Conservation (phyloP, 306 rosid genomes). For the Cucumis melo region DNA sequence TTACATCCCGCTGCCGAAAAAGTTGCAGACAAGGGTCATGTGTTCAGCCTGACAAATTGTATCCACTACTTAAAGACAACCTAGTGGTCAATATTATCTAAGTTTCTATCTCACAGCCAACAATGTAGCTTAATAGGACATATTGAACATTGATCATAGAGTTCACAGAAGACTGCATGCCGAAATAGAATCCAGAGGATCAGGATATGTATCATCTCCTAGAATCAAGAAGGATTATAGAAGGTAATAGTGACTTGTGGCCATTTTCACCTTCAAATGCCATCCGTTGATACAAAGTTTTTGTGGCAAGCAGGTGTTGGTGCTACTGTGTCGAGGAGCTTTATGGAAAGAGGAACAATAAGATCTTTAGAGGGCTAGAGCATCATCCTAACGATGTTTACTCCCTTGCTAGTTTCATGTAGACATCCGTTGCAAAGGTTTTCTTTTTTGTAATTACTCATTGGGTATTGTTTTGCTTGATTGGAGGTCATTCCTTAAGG, state of each 20-base stretch:
- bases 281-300: background rate
- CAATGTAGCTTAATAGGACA: background rate
- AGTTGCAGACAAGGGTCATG: background rate
- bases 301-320: no score
- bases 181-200: background rate
- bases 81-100: background rate
- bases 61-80: background rate
- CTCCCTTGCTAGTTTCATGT: no score
- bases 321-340: no score
- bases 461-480: no score
- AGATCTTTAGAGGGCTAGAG: no score
- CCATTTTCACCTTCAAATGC: background rate
- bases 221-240: background rate
- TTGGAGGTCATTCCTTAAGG: no score
- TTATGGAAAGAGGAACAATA: no score
- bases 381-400: no score
- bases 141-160: background rate
- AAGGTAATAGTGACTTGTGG: background rate
- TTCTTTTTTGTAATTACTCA: no score
- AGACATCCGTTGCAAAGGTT: no score
- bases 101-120: background rate
- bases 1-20: background rate
- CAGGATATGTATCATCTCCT: background rate
- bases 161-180: background rate
- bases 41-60: background rate